Base-by-base conservation (phyloP, 305 asterid species). In the Ruellia speciosa region DNA sequence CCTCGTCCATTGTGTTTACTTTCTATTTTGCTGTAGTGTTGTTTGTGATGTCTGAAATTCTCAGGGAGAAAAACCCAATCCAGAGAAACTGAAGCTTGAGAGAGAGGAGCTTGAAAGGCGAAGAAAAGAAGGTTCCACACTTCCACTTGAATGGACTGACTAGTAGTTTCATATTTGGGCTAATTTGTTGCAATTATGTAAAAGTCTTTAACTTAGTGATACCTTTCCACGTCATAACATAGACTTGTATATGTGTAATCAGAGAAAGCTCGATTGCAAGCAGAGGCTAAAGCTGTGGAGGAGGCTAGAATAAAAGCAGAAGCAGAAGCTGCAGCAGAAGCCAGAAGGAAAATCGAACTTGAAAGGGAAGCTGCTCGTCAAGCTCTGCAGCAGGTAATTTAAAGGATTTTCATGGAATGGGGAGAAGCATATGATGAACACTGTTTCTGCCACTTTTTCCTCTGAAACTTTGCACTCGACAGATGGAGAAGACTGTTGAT, bases 351-450 rank as follows among this genome's bases (percentile, higher is more conserved):
- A 70, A 75, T 80, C 75, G 88, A 84, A 73, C 82, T 76, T 7
- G 94, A 79, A 66, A 82, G 96, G 71, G 96, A 87, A 79, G 89
- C 89, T 7, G 94, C 94, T 37, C 94, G 96, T 18, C 81, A 64
- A 72, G 96, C 94, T 71, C 66, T 87, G 70, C 87, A 68, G 64
- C 73, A 80, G 90, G 96, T 87, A 76, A 56, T 11, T 33, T 46
- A 63, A 20, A 55, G 66, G 64, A 40, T 55, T 53, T 37, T 33
- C 31, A 48, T 55, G 48, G 28, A 12, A 41, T 39, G 58, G 31
- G 31, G 17, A 18, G 9, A 43, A 54, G 31, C 19, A 17, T 43
- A 43, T 2, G 16, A 13, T 43, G 35, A 34, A 2, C 14, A 45
- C 12, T 58, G 39, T 37, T 65, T 57, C 60, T 66, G 47, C 51